A percentile compares a stretch with the other conserved stretches of the same genome.
Evolutionary conservation across 768 basidiomycete species (phyloP).

Genomic region (Fomitopsis serialis): DNA sequence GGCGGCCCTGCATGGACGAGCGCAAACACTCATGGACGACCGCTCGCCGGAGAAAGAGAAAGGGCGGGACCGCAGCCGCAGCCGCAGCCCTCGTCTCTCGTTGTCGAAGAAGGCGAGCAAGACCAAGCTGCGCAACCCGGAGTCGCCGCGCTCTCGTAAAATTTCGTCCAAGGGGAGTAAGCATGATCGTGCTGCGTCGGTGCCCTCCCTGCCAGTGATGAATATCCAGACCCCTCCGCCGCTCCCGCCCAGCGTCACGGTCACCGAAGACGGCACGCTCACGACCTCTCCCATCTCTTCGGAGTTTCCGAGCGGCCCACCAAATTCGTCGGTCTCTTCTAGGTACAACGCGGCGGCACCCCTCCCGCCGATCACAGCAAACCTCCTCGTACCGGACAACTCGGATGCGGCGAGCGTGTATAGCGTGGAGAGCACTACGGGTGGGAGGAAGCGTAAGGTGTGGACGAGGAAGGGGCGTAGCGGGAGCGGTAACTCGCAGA

Average conservation of each 20-base stretch:
- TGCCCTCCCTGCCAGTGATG: neutral
- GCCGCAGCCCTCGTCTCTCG: neutral
- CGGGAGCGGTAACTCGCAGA: slow-evolving; percentile 13
- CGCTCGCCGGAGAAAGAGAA: slow-evolving; percentile 6
- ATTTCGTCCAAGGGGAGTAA: neutral
- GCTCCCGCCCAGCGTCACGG: neutral
- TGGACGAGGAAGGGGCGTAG: neutral
- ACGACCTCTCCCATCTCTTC: neutral
- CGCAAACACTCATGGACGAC: slow-evolving; percentile 14
- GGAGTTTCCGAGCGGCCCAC: neutral
- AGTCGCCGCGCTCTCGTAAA: neutral
- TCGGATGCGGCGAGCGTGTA: neutral
- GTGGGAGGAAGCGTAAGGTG: neutral
- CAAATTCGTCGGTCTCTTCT: neutral
- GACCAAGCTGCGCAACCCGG: slow-evolving; percentile 8
- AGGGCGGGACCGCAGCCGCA: neutral
- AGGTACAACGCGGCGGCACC: neutral
- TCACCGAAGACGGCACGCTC: slow-evolving; percentile 2
- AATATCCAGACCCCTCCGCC: neutral
- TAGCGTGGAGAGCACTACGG: neutral
- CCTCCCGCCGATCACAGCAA: slow-evolving; percentile 5
- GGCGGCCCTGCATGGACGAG: slow-evolving; percentile 12
- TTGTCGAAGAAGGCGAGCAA: slow-evolving; percentile 12
- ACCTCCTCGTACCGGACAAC: slow-evolving; percentile 12
- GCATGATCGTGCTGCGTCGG: slow-evolving; percentile 3